Conservation (phyloP, 257 asterid genomes). For the Fraxinus excelsior region DNA sequence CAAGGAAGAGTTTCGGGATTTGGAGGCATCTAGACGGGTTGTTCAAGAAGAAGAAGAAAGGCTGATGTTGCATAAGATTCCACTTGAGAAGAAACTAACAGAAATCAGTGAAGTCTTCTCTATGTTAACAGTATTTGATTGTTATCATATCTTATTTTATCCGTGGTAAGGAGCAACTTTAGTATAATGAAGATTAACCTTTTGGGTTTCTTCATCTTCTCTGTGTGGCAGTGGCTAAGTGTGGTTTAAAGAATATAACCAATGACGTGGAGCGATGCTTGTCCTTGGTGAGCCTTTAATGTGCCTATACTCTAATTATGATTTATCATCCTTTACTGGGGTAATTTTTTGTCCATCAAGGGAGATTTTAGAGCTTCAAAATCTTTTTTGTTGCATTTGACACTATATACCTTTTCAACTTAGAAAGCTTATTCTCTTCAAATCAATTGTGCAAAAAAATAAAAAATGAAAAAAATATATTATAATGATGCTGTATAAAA, state of each 20-base stretch:
- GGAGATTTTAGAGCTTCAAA: conserved; percentile 7
- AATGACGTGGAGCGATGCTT: conserved; percentile 74
- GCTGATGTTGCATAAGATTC: conserved; percentile 70
- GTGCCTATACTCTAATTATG: conserved; percentile 20
- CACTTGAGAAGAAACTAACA: conserved; percentile 81
- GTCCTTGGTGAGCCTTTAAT: conserved; percentile 70
- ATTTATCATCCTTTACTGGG: conserved; percentile 9
- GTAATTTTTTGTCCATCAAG: not conserved
- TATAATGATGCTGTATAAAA: not conserved
- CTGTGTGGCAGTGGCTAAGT: conserved; percentile 72
- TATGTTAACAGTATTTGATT: not conserved
- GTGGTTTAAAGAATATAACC: conserved; percentile 77
- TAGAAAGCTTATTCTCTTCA: not conserved
- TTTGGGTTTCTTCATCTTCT: conserved; percentile 20
- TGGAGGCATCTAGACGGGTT: conserved; percentile 90
- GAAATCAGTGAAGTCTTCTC: conserved; percentile 67
- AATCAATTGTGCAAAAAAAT: too few species aligned
- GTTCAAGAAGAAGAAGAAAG: conserved; percentile 99
- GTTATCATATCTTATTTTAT: conserved; percentile 19
- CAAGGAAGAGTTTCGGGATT: conserved; percentile 83
- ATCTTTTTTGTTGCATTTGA: conserved; percentile 8
- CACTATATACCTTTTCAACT: conserved; percentile 1
- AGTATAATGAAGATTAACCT: not conserved
- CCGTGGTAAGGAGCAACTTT: conserved; percentile 6
- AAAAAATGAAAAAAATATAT: too few species aligned